These are phyloP conservation scores for Suillus weaverae DNA, from an alignment of 768 basidiomycete genomes.

Conservation along the genomic window DNA sequence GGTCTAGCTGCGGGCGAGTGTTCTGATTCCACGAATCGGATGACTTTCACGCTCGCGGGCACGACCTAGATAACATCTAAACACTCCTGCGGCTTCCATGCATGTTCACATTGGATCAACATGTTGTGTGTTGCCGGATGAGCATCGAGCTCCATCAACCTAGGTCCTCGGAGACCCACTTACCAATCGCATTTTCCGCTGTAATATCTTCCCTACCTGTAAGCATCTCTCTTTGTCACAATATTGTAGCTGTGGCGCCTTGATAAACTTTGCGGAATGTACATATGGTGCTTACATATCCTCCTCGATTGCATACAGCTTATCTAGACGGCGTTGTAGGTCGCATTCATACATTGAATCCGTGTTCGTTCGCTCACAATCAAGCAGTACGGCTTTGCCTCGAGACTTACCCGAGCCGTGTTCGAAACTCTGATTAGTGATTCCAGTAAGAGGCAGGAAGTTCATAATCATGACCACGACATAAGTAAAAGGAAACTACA, in stretches of 20 bases:
- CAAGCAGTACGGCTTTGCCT: not conserved
- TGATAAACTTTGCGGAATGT: not conserved
- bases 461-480: not conserved
- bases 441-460: not conserved
- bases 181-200: not conserved
- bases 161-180: not conserved
- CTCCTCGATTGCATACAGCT: not conserved
- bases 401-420: not conserved
- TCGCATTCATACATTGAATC: not conserved
- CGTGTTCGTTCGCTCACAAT: not conserved
- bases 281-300: not conserved
- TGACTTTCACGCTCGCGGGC: not conserved
- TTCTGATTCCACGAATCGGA: not conserved
- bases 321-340: not conserved
- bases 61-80: not conserved
- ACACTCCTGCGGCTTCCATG: not conserved
- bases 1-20: too few relatives aligned
- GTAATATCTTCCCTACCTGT: not conserved
- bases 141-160: too few relatives aligned
- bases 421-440: not conserved
- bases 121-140: too few relatives aligned
- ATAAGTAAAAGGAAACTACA: not conserved
- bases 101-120: not conserved
- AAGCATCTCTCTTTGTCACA: not conserved
- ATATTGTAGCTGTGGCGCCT: not conserved